Percentiles rank a stretch among this genome's conserved stretches.
phyloP scores from a whole-genome alignment of 805 yeast species.

The Saturnispora hagleri region DNA sequence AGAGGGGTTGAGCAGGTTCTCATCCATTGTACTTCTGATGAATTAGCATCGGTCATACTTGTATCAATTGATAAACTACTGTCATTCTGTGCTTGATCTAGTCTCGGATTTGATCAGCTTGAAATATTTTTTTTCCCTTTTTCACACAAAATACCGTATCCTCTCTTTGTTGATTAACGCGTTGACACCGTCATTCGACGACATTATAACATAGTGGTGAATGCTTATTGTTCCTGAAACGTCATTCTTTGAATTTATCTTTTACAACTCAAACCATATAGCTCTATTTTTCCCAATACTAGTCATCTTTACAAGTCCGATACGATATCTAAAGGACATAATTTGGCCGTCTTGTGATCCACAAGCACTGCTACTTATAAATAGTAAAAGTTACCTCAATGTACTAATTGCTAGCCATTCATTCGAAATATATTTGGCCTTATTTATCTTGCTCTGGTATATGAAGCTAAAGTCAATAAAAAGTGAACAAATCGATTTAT shows the following conservation, averaged over 20 bases:
- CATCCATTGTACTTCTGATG: neutral
- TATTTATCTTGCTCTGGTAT: constrained; percentile 8
- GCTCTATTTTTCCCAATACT: neutral
- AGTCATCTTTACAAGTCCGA: constrained; percentile 4
- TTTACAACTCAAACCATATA: neutral
- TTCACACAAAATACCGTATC: neutral
- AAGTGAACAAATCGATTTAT: constrained; percentile 9
- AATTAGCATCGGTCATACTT: neutral
- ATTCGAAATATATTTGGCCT: constrained; percentile 19
- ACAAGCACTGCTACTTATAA: constrained; percentile 12
- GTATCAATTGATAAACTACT: neutral
- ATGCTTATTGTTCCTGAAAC: constrained; percentile 4
- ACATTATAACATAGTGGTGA: neutral
- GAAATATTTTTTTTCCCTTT: no score
- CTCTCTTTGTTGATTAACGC: neutral
- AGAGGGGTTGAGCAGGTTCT: constrained; percentile 4
- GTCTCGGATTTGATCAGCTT: neutral
- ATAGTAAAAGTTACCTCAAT: constrained; percentile 22
- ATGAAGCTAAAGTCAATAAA: constrained; percentile 6
- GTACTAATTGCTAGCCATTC: constrained; percentile 23
- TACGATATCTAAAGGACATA: constrained; percentile 8
- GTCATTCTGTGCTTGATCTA: neutral
- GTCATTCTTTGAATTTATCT: neutral
- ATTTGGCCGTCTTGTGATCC: constrained; percentile 11
- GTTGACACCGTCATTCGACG: neutral